These are phyloP conservation scores for Acacia acuminata DNA, from an alignment of 306 rosid genomes.

Conservation along the genomic window DNA sequence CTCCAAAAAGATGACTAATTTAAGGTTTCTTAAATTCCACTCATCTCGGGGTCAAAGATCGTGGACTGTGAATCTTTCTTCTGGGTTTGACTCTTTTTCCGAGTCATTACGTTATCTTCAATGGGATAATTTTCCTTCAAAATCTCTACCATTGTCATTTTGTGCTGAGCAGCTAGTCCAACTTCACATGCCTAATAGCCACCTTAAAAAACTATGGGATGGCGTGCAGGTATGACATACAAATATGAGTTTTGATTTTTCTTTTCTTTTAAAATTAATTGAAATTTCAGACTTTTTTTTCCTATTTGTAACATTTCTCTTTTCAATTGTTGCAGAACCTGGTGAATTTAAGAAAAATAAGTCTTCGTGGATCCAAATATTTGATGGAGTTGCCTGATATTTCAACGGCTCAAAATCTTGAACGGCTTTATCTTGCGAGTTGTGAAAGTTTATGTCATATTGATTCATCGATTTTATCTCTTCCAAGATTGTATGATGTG, in stretches of 20 bases:
- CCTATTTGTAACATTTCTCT: not conserved
- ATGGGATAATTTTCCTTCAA: not conserved
- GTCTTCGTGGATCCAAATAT: not conserved
- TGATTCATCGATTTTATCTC: conserved; percentile 22
- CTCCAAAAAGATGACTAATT: conserved; percentile 15
- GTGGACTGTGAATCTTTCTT: not conserved
- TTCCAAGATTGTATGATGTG: not conserved
- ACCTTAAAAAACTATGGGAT: conserved; percentile 23
- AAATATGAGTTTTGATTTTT: not conserved
- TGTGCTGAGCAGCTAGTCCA: not conserved
- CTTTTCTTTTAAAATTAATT: not conserved
- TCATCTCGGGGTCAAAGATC: not conserved
- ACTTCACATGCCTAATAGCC: not conserved
- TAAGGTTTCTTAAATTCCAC: conserved; percentile 17
- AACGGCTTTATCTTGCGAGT: not conserved
- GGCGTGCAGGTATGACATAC: not conserved
- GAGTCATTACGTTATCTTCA: not conserved
- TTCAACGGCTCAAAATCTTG: not conserved
- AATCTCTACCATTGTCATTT: conserved; percentile 6
- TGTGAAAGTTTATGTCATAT: conserved; percentile 1
- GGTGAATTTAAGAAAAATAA: not conserved
- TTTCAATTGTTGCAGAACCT: conserved; percentile 20
- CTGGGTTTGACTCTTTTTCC: not conserved
- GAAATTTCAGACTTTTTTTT: not conserved
- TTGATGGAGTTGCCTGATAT: conserved; percentile 11